A percentile compares a stretch with the other conserved stretches of the same genome.
These are phyloP conservation scores for Sugiyamaella neomexicana DNA, from an alignment of 1,139 yeast species.

Conservation along the genomic window DNA sequence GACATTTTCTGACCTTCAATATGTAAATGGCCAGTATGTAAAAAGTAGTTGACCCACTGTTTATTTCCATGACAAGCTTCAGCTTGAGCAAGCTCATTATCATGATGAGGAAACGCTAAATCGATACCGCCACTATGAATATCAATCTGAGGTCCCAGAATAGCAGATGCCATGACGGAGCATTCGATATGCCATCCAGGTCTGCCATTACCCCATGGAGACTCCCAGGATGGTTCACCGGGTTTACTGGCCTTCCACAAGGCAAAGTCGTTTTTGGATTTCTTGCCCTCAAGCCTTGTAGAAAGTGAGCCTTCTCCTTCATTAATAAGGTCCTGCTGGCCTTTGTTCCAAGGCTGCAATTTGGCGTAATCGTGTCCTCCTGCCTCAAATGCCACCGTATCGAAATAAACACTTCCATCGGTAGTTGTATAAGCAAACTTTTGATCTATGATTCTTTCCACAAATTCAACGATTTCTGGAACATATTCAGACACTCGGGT, in stretches of 20 bases:
- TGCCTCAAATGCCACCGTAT: slow-evolving; percentile 77
- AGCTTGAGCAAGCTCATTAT: slow-evolving; percentile 94
- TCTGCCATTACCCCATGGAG: slow-evolving; percentile 97
- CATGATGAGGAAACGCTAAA: slow-evolving; percentile 99
- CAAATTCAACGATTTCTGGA: slow-evolving; percentile 84
- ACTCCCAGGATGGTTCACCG: slow-evolving; percentile 95
- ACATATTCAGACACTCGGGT: slow-evolving; percentile 97
- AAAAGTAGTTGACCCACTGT: slow-evolving; percentile 96
- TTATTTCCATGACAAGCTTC: slow-evolving; percentile 87
- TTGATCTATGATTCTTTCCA: slow-evolving; percentile 66
- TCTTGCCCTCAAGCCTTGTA: slow-evolving; percentile 55
- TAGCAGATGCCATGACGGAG: slow-evolving; percentile 96
- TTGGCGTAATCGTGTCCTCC: slow-evolving; percentile 82
- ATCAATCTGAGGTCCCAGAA: slow-evolving; percentile 80
- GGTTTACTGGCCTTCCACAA: slow-evolving; percentile 96
- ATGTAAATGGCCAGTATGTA: slow-evolving; percentile 96
- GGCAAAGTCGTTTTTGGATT: slow-evolving; percentile 84
- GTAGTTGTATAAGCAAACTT: slow-evolving; percentile 82
- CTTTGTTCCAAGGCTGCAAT: slow-evolving; percentile 97
- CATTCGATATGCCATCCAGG: slow-evolving; percentile 99
- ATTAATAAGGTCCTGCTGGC: slow-evolving; percentile 76
- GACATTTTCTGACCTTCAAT: slow-evolving; percentile 99
- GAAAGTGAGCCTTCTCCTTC: slow-evolving; percentile 95
- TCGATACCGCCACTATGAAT: slow-evolving; percentile 98
- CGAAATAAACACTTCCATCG: slow-evolving; percentile 95